Conservation (phyloP, 1,139 yeast species). For the Zygoascus meyerae region DNA sequence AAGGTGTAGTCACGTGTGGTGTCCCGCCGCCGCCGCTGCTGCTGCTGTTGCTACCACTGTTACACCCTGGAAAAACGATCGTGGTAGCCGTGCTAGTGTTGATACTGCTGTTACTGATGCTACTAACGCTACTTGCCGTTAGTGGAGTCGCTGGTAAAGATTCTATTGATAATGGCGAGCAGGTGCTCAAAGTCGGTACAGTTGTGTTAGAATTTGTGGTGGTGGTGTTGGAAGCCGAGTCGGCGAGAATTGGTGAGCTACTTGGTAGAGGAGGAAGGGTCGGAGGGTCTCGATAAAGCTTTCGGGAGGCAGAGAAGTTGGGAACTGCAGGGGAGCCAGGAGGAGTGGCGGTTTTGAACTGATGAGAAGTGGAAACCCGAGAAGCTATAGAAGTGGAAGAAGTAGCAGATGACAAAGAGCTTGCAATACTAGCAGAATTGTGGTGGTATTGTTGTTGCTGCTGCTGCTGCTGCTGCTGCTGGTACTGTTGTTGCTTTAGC, state of each 20-base stretch:
- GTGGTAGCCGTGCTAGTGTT: neutral
- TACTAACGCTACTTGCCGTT: neutral
- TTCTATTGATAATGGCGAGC: neutral
- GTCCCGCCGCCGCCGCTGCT: too few relatives aligned
- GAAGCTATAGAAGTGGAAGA: neutral
- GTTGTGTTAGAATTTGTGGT: neutral
- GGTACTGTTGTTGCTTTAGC: neutral
- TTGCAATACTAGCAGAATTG: neutral
- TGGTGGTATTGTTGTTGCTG: conserved; percentile 8
- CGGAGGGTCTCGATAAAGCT: conserved; percentile 1
- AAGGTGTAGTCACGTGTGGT: too few relatives aligned
- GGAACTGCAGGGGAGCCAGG: conserved; percentile 3
- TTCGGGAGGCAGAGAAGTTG: conserved; percentile 1
- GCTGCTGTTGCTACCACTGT: too few relatives aligned
- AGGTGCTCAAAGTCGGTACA: neutral
- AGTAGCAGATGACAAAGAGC: neutral
- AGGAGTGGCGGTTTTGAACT: neutral
- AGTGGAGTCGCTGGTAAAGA: neutral
- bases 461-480: conserved; percentile 8
- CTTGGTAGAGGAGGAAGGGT: conserved; percentile 2
- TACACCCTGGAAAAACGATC: too few relatives aligned
- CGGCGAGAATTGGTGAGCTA: neutral
- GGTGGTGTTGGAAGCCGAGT: neutral
- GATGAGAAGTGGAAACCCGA: neutral
- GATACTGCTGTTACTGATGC: neutral